Evolutionary conservation across 1,284 basidiomycete genomes (phyloP).

Genomic region (Leccinum subfulvum): DNA sequence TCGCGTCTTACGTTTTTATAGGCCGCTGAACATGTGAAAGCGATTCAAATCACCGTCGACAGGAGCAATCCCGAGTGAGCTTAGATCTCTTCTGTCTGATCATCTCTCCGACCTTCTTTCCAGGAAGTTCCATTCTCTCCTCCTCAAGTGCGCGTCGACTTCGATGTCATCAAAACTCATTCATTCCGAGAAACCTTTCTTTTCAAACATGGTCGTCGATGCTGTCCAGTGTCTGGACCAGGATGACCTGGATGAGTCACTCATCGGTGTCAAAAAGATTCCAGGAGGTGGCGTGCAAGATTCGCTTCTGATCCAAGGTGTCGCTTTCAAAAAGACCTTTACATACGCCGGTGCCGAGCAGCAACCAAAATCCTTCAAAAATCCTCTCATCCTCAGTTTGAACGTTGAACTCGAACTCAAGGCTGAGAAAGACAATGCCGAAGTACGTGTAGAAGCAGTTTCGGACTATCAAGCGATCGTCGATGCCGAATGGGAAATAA

Average conservation of each 20-base stretch:
- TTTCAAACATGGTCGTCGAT: slow-evolving; percentile 98
- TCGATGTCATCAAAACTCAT: slow-evolving; percentile 99
- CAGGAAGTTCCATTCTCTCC: slow-evolving; percentile 89
- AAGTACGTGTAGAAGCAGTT: slow-evolving; percentile 95
- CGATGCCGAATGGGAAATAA: slow-evolving; percentile 99
- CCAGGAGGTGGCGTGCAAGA: slow-evolving; percentile 99
- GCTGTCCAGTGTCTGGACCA: slow-evolving; percentile 93
- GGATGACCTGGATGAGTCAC: slow-evolving; percentile 90
- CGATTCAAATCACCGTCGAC: slow-evolving; percentile 89
- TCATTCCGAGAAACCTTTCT: slow-evolving; percentile 98
- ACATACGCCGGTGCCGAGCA: slow-evolving; percentile 99
- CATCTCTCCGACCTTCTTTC: slow-evolving; percentile 14
- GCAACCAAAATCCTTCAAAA: slow-evolving; percentile 90
- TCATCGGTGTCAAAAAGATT: slow-evolving; percentile 99
- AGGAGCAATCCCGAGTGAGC: slow-evolving; percentile 86
- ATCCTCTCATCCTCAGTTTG: slow-evolving; percentile 90
- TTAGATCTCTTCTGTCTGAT: slow-evolving; percentile 6
- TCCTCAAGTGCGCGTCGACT: slow-evolving; percentile 95
- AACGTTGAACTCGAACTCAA: slow-evolving; percentile 99
- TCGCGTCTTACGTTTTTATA: slow-evolving; percentile 34
- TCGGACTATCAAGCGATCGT: slow-evolving; percentile 99
- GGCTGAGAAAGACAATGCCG: slow-evolving; percentile 99
- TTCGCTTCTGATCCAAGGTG: slow-evolving; percentile 84
- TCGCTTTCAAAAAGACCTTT: slow-evolving; percentile 99
- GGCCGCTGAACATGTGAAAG: slow-evolving; percentile 86